phyloP scores from a whole-genome alignment of 805 yeast species.

The Lipomyces sp. region DNA sequence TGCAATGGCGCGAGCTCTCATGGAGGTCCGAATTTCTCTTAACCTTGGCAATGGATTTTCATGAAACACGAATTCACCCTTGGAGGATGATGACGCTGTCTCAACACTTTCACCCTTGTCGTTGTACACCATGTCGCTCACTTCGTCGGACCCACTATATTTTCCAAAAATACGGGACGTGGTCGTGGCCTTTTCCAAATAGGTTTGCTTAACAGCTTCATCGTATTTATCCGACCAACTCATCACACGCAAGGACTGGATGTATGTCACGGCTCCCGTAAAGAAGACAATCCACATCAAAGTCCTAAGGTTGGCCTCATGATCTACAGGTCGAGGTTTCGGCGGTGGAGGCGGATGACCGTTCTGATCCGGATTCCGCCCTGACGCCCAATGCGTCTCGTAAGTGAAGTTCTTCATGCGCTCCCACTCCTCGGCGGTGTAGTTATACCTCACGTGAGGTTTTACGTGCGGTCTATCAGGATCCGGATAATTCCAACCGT shows the following conservation, averaged over 20 bases:
- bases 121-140: not conserved
- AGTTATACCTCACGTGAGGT: slow-evolving; percentile 15
- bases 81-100: not conserved
- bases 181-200: not conserved
- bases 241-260: slow-evolving; percentile 28
- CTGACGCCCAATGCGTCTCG: slow-evolving; percentile 27
- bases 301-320: slow-evolving; percentile 30
- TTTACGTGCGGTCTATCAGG: not conserved
- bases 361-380: slow-evolving; percentile 10
- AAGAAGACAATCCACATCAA: slow-evolving; percentile 28
- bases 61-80: not conserved
- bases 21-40: not conserved
- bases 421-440: slow-evolving; percentile 22
- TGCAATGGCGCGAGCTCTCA: not conserved
- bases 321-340: slow-evolving; percentile 25
- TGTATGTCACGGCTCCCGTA: slow-evolving; percentile 17
- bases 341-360: slow-evolving; percentile 24
- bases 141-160: not conserved
- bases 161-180: not conserved
- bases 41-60: not conserved
- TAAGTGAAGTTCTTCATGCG: slow-evolving; percentile 15
- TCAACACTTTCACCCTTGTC: not conserved
- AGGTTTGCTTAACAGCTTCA: slow-evolving; percentile 4
- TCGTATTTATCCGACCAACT: slow-evolving; percentile 28
- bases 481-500: slow-evolving; percentile 38